A percentile compares a stretch with the other conserved stretches of the same genome.
Evolutionary conservation across 495 filamentous ascomycete species (phyloP).

Genomic region (Penicillium coprophilum): DNA sequence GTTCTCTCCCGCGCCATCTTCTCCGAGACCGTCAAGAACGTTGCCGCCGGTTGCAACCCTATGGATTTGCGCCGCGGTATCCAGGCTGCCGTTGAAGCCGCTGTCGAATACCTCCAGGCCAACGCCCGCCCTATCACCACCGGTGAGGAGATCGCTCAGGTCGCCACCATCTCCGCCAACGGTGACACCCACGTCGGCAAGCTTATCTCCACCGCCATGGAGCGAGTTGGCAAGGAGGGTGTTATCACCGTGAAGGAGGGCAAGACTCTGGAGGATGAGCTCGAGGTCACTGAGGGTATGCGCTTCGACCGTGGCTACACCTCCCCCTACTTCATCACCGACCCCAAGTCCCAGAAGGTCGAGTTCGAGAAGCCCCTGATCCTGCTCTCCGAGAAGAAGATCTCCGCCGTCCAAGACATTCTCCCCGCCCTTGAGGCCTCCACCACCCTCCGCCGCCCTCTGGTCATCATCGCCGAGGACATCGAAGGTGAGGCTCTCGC

Average conservation of each 20-base stretch:
- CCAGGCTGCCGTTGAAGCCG: slow-evolving; percentile 92
- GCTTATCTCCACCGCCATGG: slow-evolving; percentile 96
- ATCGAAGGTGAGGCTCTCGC: slow-evolving; percentile 98
- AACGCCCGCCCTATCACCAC: slow-evolving; percentile 98
- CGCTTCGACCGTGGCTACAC: slow-evolving; percentile 98
- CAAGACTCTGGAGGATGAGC: slow-evolving; percentile 96
- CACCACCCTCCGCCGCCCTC: slow-evolving; percentile 88
- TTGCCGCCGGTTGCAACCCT: slow-evolving; percentile 98
- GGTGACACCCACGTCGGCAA: slow-evolving; percentile 94
- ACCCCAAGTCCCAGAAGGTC: slow-evolving; percentile 96
- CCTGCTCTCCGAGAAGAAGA: slow-evolving; percentile 99
- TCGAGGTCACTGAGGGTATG: slow-evolving; percentile 99
- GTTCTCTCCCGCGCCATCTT: slow-evolving; percentile 98
- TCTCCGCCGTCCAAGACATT: slow-evolving; percentile 97
- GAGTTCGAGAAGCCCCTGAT: slow-evolving; percentile 99
- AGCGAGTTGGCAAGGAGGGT: slow-evolving; percentile 99
- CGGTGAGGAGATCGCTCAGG: slow-evolving; percentile 94
- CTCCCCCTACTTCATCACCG: slow-evolving; percentile 99
- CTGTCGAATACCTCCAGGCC: slow-evolving; percentile 86
- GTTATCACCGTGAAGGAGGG: slow-evolving; percentile 99
- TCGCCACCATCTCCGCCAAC: slow-evolving; percentile 97
- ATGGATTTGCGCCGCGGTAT: slow-evolving; percentile 98
- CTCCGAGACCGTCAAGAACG: slow-evolving; percentile 99
- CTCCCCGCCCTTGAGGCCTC: slow-evolving; percentile 96
- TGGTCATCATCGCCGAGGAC: slow-evolving; percentile 98